Evolutionary conservation across 2,329 filamentous ascomycete genomes (phyloP), one percentile per base, ranked within the genome.

Genomic region (Xylariaceae sp.): DNA sequence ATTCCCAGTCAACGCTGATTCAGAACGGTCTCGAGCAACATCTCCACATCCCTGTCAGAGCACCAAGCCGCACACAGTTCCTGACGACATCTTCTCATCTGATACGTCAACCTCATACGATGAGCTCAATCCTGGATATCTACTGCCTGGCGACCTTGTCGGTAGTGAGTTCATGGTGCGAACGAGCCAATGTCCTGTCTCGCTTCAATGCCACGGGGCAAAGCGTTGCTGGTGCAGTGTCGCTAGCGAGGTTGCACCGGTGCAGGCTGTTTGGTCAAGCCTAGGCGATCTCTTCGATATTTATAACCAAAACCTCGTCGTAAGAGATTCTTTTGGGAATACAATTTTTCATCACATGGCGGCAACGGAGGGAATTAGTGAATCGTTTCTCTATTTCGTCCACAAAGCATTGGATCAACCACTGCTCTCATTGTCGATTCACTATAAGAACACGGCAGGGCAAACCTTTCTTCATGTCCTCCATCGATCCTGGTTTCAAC

Each of bases 91-190:
- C 29, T 11, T 26, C 6, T 11, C 22, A 11, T 11, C 22, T 6
- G 22, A 26, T 11, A 11, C 22, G 22, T 11, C 22, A 26, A 26
- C 22, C 11, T 26, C 52, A 49, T 8, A 64, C 59, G 63, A 45
- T 56, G 12, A 52, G 13, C 39, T 19, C 19, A 48, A 42, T n/a
- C 53, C 55, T 12, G 41, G 47, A 4, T 62, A 62, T 37, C 61
- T 67, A 4, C 51, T 78, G 4, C 71, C 76, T 0, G 73, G 74
- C 16, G 73, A 78, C 48, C 74, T 75, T 29, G 57, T 79, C 6
- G 62, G 53, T 24, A 47, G 55, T 6, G 54, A 62, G 37, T 32
- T 53, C 8, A 41, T 48, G 31, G 15, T 30, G 19, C 18, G 28
- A 9, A 22, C 18, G 28, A 29, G 36, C 33, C 32, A 41, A 17